A percentile compares a stretch with the other conserved stretches of the same genome.
Conservation (phyloP, 257 asterid species). For the Linaria vulgaris region DNA sequence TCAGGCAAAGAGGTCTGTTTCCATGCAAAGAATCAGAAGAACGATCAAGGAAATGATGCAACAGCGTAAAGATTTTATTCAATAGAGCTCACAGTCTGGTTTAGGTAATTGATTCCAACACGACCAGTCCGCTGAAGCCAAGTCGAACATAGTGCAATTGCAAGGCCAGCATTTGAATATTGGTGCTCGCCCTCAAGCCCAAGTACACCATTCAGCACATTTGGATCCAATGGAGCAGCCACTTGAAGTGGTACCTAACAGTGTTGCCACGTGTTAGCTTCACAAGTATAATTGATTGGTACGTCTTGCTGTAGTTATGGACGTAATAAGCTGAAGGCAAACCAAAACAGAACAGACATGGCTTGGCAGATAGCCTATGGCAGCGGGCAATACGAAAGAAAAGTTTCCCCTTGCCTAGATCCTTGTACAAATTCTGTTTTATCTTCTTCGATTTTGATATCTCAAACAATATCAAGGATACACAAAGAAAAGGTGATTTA, state of each 20-base stretch:
- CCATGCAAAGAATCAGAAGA: constrained; percentile 6
- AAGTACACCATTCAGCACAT: constrained; percentile 61
- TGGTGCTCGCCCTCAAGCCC: constrained; percentile 99
- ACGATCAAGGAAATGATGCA: constrained; percentile 20
- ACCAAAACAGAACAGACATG: too few relatives aligned
- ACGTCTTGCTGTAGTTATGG: too few relatives aligned
- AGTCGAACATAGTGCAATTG: constrained; percentile 86
- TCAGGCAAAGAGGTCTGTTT: constrained; percentile 81
- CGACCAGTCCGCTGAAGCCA: constrained; percentile 93
- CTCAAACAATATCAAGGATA: constrained; percentile 7
- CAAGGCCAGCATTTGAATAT: constrained; percentile 90
- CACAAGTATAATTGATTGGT: constrained; percentile 10
- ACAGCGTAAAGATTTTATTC: constrained; percentile 6
- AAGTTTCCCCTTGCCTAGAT: too few relatives aligned
- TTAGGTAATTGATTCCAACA: constrained; percentile 65
- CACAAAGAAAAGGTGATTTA: background rate
- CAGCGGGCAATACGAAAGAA: too few relatives aligned
- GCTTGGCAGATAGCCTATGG: too few relatives aligned
- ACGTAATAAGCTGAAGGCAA: too few relatives aligned
- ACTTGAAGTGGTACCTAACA: constrained; percentile 80
- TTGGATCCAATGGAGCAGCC: constrained; percentile 72
- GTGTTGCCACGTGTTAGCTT: constrained; percentile 29
- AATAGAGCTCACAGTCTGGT: constrained; percentile 65
- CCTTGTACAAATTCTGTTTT: too few relatives aligned
- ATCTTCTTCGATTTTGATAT: constrained; percentile 5